Evolutionary conservation across 768 basidiomycete species (phyloP), one percentile per base, ranked within the genome.

Genomic region (Leccinum longicurvipes): DNA sequence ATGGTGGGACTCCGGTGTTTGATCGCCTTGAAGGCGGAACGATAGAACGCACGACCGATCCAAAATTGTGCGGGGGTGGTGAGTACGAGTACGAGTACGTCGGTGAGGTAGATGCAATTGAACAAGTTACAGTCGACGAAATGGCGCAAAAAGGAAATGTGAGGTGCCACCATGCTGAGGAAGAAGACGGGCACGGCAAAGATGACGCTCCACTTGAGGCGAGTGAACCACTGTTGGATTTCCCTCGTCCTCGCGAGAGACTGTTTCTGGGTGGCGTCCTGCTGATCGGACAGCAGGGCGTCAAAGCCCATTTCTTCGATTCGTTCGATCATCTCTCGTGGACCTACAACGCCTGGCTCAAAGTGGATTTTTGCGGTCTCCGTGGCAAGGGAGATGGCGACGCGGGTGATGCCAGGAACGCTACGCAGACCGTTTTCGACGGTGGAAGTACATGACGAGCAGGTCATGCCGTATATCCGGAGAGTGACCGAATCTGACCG

Each of bases 141-240:
- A 3, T 77, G 69, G 31, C 72, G 79, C 54, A 94, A 68, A 57
- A 82, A 80, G 31, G 81, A 76, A 46, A 94, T 79, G 62, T 78
- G 84, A 3, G 84, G 86, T 29, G 83, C 82, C 50, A 98, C 68
- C 95, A 98, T 98, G 57, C 82, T 79, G 52, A 98, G 74, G 70
- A 97, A 83, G 74, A 98, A 98, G 39, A 95, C 93, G n/a, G 97
- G 97, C 0, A 95, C 59, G 50, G 93, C 93, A 66, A 99, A 96
- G 9, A 75, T 63, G 27, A 87, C 60, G 67, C 86, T 83, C 78
- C 85, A 85, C 32, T 83, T 67, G 75, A 98, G 86, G 23, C 93
- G 86, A 19, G 72, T 72, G 44, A 83, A 78, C 97, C 97, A 99
- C 66, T 95, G 89, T 60, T 89, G 79, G 41, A 98, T 87, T 71